Base-by-base conservation (phyloP, 176 grass and related monocot genomes). In the Poa annua region DNA sequence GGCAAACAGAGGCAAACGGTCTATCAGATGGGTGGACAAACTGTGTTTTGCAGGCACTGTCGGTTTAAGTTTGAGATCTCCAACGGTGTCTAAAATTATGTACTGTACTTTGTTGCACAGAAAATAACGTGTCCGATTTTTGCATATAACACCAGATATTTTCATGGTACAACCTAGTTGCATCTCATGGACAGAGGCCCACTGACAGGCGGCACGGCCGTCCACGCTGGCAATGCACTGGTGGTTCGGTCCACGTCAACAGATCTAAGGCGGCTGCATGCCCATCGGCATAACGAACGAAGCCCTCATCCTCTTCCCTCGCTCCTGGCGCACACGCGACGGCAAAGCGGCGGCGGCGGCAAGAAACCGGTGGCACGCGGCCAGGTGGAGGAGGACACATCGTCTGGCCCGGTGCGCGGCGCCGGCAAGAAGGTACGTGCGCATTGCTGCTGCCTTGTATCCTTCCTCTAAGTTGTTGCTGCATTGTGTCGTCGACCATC, bases 221-320 rank as follows among this genome's bases (percentile, higher is more conserved):
- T 63, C 60, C 60, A 63, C 13, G 25, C 25, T 32, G 60, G 59
- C 59, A 29, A 62, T 24, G 59, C 24, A 29, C 24, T 13, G 24
- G 60, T 15, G 12, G 60, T 63, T 63, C 25, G 60, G 25, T 32
- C 60, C 25, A 63, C 60, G 24, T 63, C 60, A 60, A 60, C 22
- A 60, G 60, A 63, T 63, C 60, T 32, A 63, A 63, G 13, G 25
- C 60, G 60, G 60, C 60, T 63, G 60, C 60, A 63, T 63, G 60
- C 25, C 60, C 60, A 32, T 63, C 60, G 60, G 7, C 25, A 63
- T 63, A 63, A 63, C 60, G 25, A 32, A 48, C 3, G 3, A 48
- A 48, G 11, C 45, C 45, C 60, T 62, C 59, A 5, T 14, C 24
- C 24, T 63, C 59, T 63, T 63, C 60, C 25, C 25, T 32, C 12